Base-by-base conservation (phyloP, 208 protist genomes). In the Leishmania braziliensis region DNA sequence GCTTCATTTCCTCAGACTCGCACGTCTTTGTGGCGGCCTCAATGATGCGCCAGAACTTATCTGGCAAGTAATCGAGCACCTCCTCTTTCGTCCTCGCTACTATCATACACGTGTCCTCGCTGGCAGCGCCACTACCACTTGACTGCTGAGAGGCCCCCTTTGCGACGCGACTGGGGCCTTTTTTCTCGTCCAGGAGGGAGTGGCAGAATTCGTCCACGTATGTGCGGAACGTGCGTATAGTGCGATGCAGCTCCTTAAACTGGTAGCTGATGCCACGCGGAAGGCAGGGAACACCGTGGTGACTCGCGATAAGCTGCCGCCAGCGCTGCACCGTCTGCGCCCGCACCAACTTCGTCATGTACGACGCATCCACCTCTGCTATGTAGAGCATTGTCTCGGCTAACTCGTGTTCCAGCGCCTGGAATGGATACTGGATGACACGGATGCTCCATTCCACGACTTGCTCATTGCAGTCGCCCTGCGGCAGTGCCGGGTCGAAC, bases 401-500 rank as follows among this genome's bases (percentile, higher is more conserved):
- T 56, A 63, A 20, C 62, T 29, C 51, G 10, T 12, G 76, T 9
- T 33, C 66, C n/a, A 75, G 84, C 36, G 33, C 9, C 53, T 70
- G 82, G 26, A 88, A 80, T 14, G 81, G 84, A 62, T 81, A 84
- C 20, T 81, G 58, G 46, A 85, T 63, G 10, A 91, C 79, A 0
- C 65, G 26, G 46, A 84, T 77, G 56, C 74, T 78, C 58, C 75
- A 73, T 72, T 85, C 82, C 74, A 89, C 85, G 18, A 83, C 36
- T 29, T 73, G 66, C 73, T 83, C 76, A 20, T 86, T 81, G 46
- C 16, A 6, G 18, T 78, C 74, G 4, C 50, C 39, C 5, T 20
- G 9, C 48, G 23, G 26, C 3, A 12, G 36, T 12, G 39, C 53
- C 2, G 78, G 58, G 51, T 82, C 65, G 62, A 86, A 83, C 54